These are phyloP conservation scores for Phylloporus sp. DNA, from an alignment of 768 basidiomycete genomes.

Conservation along the genomic window DNA sequence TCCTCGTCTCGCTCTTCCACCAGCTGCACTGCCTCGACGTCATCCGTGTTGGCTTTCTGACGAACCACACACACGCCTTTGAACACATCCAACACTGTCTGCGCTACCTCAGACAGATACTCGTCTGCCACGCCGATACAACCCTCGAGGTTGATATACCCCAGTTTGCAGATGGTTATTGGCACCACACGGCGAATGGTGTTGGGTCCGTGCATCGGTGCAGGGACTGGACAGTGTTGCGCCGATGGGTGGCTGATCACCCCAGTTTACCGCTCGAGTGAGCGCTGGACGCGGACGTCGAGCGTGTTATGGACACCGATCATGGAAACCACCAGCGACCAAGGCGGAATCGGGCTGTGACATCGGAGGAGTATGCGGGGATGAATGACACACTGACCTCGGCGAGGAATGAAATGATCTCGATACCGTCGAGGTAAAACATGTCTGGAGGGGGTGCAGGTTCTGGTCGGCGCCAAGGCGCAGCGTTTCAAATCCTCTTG, in stretches of 20 bases:
- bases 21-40: conserved; percentile 45
- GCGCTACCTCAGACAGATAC: conserved; percentile 36
- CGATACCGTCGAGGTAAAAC: neutral
- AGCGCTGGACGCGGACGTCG: neutral
- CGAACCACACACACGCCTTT: conserved; percentile 20
- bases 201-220: conserved; percentile 32
- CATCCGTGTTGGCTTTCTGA: conserved; percentile 30
- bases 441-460: no score
- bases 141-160: conserved; percentile 36
- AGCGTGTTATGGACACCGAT: neutral
- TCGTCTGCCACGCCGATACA: conserved; percentile 37
- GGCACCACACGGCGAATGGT: conserved; percentile 28
- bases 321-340: neutral
- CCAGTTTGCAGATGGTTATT: conserved; percentile 18
- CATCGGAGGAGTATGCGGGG: neutral
- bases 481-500: no score
- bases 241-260: conserved; percentile 26
- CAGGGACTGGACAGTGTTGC: conserved; percentile 33
- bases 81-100: conserved; percentile 37
- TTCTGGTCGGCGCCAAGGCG: no score
- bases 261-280: conserved; percentile 25
- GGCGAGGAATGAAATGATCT: no score
- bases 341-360: neutral
- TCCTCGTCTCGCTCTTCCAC: conserved; percentile 41
- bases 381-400: no score